A percentile compares a stretch with the other conserved stretches of the same genome.
These are phyloP conservation scores for Coccomyxa sp. DNA, from an alignment of 139 green algal species.

Conservation along the genomic window DNA sequence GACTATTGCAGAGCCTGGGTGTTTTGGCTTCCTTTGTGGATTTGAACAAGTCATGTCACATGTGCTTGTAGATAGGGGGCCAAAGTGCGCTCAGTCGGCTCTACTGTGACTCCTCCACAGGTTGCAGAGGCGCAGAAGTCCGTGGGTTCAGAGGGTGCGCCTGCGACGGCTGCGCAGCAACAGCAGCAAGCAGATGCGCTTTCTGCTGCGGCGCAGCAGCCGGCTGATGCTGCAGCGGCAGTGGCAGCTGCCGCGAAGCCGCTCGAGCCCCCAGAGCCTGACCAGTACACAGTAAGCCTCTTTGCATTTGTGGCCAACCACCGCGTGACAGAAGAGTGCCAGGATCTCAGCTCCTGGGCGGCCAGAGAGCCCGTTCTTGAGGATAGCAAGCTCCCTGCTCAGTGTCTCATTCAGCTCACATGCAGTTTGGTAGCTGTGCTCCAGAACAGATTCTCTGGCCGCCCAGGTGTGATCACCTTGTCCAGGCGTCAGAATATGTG, in stretches of 20 bases:
- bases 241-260: constrained; percentile 39
- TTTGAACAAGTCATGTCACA: too few species aligned
- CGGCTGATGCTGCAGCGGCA: constrained; percentile 20
- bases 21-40: too few species aligned
- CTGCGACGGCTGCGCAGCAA: neutral
- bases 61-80: neutral
- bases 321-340: too few species aligned
- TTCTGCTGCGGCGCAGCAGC: constrained; percentile 16
- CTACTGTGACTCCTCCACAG: constrained; percentile 15
- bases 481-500: too few species aligned
- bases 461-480: too few species aligned
- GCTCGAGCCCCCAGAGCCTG: constrained; percentile 77
- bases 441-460: too few species aligned
- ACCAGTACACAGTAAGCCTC: constrained; percentile 77
- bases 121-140: constrained; percentile 54
- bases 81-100: neutral
- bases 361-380: too few species aligned
- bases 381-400: too few species aligned
- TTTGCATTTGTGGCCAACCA: neutral
- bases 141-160: neutral
- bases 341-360: too few species aligned
- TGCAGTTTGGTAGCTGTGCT: too few species aligned
- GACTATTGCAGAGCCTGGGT: neutral
- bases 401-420: too few species aligned
- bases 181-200: neutral